phyloP scores from a whole-genome alignment of 2,329 filamentous ascomycete species.

The Podosphaera leucotricha region DNA sequence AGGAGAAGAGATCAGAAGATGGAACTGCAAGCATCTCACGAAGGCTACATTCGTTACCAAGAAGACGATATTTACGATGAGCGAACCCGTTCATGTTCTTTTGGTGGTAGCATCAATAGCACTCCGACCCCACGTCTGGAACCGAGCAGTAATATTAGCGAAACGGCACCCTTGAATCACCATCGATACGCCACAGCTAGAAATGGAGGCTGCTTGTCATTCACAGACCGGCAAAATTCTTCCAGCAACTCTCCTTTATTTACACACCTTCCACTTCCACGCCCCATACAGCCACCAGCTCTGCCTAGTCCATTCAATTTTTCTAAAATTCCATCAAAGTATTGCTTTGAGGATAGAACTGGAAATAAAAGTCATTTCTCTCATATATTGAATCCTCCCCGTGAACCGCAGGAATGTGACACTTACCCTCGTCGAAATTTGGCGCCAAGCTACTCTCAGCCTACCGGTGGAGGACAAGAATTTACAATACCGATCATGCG shows the following conservation, averaged over 20 bases:
- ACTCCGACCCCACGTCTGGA: neutral
- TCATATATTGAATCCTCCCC: neutral
- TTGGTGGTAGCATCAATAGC: constrained; percentile 3
- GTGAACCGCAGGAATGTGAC: neutral
- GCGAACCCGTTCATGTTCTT: constrained; percentile 9
- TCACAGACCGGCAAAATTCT: neutral
- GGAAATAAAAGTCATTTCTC: neutral
- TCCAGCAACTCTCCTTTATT: neutral
- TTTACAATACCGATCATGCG: neutral
- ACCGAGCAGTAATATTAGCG: neutral
- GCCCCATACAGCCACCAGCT: neutral
- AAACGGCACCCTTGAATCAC: neutral
- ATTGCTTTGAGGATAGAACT: neutral
- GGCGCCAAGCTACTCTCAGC: neutral
- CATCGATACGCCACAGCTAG: neutral
- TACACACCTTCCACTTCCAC: neutral
- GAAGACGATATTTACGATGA: constrained; percentile 12
- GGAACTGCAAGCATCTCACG: constrained; percentile 28
- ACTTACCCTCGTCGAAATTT: neutral
- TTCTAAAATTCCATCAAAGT: neutral
- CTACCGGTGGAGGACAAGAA: neutral
- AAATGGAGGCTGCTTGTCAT: neutral
- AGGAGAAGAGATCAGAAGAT: constrained; percentile 54
- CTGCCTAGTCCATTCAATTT: neutral
- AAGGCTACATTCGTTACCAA: constrained; percentile 26